Evolutionary conservation across 2,329 filamentous ascomycete species (phyloP).

Genomic region (Aspergillus puulaauensis): DNA sequence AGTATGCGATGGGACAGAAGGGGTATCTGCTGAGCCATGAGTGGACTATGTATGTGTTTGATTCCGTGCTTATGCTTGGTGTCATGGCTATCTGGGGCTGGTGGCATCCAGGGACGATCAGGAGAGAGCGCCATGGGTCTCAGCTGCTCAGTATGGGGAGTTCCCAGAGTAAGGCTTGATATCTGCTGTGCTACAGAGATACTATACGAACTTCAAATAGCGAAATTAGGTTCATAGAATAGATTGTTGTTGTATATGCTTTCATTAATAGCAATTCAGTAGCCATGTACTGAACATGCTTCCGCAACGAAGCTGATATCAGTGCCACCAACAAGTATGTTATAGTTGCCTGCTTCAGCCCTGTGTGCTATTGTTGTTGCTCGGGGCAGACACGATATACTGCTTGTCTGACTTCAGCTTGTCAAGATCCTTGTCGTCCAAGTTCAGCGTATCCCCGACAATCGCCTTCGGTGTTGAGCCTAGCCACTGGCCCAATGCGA

Average conservation of each 20-base stretch:
- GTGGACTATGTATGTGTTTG: slow-evolving; percentile 47
- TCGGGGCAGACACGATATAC: slow-evolving; percentile 40
- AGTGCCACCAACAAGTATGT: too few species aligned
- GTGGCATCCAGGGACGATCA: slow-evolving; percentile 7
- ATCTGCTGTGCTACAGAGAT: too few species aligned
- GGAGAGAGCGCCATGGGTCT: neutral
- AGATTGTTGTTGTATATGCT: too few species aligned
- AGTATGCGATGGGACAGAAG: slow-evolving; percentile 46
- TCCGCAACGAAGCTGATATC: too few species aligned
- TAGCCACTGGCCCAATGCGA: slow-evolving; percentile 50
- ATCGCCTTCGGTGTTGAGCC: slow-evolving; percentile 56
- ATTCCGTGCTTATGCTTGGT: slow-evolving; percentile 40
- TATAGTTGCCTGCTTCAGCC: neutral
- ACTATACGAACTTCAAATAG: too few species aligned
- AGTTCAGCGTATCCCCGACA: slow-evolving; percentile 56
- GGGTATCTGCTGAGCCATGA: slow-evolving; percentile 45
- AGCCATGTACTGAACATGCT: too few species aligned
- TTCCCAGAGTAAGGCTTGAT: too few species aligned
- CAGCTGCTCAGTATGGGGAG: neutral
- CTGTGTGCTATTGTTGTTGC: neutral
- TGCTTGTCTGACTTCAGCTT: slow-evolving; percentile 48
- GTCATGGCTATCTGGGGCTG: slow-evolving; percentile 11
- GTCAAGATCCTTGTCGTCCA: slow-evolving; percentile 41
- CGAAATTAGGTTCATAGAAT: too few species aligned
- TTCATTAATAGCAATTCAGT: too few species aligned